Evolutionary conservation across 1,139 yeast species (phyloP).

Genomic region (Debaryomyces subglobosus): DNA sequence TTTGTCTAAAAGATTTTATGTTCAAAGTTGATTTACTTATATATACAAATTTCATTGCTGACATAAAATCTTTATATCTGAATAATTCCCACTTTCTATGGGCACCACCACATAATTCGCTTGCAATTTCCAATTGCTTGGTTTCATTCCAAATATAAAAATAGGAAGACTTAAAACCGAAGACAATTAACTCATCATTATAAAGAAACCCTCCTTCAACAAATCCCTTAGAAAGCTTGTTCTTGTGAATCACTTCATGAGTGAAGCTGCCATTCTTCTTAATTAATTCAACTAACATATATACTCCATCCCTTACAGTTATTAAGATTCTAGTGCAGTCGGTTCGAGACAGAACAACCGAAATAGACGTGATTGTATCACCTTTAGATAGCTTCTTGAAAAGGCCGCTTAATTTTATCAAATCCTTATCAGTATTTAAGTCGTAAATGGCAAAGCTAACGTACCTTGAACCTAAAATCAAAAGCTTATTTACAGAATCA

Average conservation of each 20-base stretch:
- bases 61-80: constrained; percentile 13
- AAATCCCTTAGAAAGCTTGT: constrained; percentile 72
- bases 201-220: constrained; percentile 69
- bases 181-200: constrained; percentile 57
- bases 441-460: constrained; percentile 66
- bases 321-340: constrained; percentile 33
- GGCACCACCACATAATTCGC: constrained; percentile 87
- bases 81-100: constrained; percentile 78
- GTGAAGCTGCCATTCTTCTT: constrained; percentile 16
- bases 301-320: constrained; percentile 69
- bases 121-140: constrained; percentile 66
- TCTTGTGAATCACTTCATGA: constrained; percentile 52
- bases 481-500: constrained; percentile 38
- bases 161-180: constrained; percentile 80
- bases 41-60: constrained; percentile 44
- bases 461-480: constrained; percentile 72
- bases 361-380: constrained; percentile 71
- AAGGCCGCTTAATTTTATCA: constrained; percentile 26
- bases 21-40: constrained; percentile 55
- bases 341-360: constrained; percentile 30
- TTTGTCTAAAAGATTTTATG: constrained; percentile 28
- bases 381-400: constrained; percentile 65
- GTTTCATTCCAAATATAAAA: constrained; percentile 88
- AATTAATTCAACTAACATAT: constrained; percentile 38
- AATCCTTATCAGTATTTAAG: constrained; percentile 23